A percentile compares a stretch with the other conserved stretches of the same genome.
Evolutionary conservation across 345 rosid species (phyloP).

Genomic region (Eucalyptus globulus): DNA sequence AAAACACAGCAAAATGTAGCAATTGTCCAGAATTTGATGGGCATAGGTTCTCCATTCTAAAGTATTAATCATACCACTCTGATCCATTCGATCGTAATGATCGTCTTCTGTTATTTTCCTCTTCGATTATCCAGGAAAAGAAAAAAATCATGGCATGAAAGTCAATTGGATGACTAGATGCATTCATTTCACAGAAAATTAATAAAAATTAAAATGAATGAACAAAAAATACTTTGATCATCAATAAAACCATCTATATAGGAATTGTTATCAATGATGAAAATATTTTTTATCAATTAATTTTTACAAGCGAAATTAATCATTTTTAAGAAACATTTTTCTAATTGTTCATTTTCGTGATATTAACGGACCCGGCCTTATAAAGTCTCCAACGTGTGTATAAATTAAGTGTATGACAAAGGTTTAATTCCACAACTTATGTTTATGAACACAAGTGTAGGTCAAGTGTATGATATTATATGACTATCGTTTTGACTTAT

Average conservation of each 20-base stretch:
- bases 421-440: neutral
- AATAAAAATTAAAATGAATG: too few species aligned
- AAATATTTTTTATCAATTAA: too few species aligned
- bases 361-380: neutral
- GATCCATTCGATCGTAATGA: too few species aligned
- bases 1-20: neutral
- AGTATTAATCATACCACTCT: too few species aligned
- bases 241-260: too few species aligned
- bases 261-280: neutral
- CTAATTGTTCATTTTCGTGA: neutral
- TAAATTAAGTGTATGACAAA: neutral
- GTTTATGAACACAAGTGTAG: neutral
- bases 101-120: too few species aligned
- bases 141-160: too few species aligned
- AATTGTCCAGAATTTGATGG: neutral
- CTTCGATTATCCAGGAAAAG: too few species aligned
- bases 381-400: neutral
- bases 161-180: neutral
- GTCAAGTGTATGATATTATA: neutral
- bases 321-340: too few species aligned
- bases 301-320: neutral
- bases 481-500: neutral
- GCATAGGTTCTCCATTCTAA: too few species aligned
- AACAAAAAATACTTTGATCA: too few species aligned
- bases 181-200: neutral